Evolutionary conservation across 331 rosid genomes (phyloP), one percentile per base, ranked within the genome.

Genomic region (Stylosanthes scabra): DNA sequence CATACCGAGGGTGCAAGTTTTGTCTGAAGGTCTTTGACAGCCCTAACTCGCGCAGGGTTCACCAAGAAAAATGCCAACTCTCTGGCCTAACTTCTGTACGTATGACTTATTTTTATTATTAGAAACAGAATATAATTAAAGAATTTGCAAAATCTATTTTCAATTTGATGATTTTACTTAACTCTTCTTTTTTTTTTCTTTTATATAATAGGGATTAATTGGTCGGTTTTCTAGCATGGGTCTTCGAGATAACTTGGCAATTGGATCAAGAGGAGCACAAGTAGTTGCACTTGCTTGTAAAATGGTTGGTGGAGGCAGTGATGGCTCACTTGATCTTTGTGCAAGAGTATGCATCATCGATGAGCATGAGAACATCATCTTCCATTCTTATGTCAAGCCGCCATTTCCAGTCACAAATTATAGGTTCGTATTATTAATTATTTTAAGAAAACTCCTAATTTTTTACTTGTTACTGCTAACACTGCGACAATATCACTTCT

Each of bases 281-380:
- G 90, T 84, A 42, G 89, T 94, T 68, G 99, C 97, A 71, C 80
- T 94, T 42, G 93, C 91, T 74, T 91, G 99, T 86, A 94, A 88
- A 79, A 89, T 88, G 96, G 97, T 91, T 29, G 99, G 97, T 2
- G 99, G 97, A 3, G 97, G 97, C 72, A 76, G 88, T 46, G 99
- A 91, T 78, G 96, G 96, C 14, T 85, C 96, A 40, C 60, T 94
- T 0, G 97, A 94, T 74, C 71, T 94, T 1, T 91, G 97, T 73
- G 97, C 87, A 44, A 87, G 91, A 86, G 84, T 94, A 37, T 94
- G 97, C 88, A 80, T 94, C 59, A 82, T 78, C 25, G 97, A 94
- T 76, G 95, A 90, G 52, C 58, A 58, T 7, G 99, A 94, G 55
- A 94, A 86, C 77, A 81, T 94, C 44, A 83, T 94, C 59, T 89